Percentiles rank a stretch among this genome's conserved stretches.
Evolutionary conservation across 2,329 filamentous ascomycete genomes (phyloP).

Genomic region (Pseudopyrenochaeta lycopersici): DNA sequence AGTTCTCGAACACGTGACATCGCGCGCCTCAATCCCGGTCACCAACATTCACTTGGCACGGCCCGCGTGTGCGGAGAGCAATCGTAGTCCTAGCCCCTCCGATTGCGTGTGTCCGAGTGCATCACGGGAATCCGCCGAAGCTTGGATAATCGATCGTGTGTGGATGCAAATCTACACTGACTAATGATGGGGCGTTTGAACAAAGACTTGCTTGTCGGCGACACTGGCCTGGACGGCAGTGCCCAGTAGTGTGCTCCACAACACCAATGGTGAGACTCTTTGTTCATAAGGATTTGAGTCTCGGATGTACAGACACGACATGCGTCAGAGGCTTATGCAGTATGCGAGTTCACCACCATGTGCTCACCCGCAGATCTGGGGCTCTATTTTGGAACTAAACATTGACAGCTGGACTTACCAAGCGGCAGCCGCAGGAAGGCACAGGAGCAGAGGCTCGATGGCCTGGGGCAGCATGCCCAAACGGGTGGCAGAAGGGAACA

Average conservation of each 20-base stretch:
- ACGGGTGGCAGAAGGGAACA: not conserved
- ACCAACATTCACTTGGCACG: constrained; percentile 2
- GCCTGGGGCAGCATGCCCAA: not conserved
- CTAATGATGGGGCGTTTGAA: not conserved
- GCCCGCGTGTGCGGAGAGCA: not conserved
- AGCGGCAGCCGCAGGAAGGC: too few species aligned
- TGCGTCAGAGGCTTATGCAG: constrained; percentile 4
- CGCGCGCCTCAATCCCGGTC: constrained; percentile 26
- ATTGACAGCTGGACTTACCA: too few species aligned
- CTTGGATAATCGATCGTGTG: not conserved
- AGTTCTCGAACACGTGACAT: not conserved
- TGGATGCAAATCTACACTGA: not conserved
- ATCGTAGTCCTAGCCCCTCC: too few species aligned
- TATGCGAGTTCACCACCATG: not conserved
- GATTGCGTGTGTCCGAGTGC: not conserved
- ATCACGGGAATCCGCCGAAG: not conserved
- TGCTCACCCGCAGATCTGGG: constrained; percentile 1
- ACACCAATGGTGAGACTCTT: not conserved
- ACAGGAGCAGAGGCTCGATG: too few species aligned
- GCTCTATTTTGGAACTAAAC: not conserved
- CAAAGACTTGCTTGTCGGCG: not conserved
- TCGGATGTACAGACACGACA: constrained; percentile 4
- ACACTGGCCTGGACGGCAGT: not conserved
- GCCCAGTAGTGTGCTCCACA: not conserved
- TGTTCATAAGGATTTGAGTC: constrained; percentile 6